These are phyloP conservation scores for Arabidopsis hybrid DNA, from an alignment of 441 rosid genomes.

Conservation along the genomic window DNA sequence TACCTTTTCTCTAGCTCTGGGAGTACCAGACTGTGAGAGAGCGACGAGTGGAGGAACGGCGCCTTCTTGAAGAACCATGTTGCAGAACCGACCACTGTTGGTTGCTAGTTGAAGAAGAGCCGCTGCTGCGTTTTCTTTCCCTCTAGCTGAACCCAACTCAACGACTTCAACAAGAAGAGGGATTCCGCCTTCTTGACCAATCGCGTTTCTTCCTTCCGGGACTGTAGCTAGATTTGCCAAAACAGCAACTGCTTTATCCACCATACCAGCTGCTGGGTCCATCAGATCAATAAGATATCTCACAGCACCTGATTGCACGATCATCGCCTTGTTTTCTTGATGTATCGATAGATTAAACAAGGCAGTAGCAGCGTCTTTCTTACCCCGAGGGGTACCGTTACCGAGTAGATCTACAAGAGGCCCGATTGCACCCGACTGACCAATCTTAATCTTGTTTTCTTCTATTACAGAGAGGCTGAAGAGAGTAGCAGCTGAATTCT, in stretches of 20 bases:
- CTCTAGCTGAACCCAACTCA: constrained; percentile 95
- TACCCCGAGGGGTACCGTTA: constrained; percentile 89
- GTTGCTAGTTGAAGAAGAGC: constrained; percentile 92
- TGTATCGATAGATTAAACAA: constrained; percentile 86
- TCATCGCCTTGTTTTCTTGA: constrained; percentile 86
- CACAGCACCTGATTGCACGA: constrained; percentile 89
- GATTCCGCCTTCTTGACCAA: constrained; percentile 86
- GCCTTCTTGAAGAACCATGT: constrained; percentile 92
- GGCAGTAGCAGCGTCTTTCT: constrained; percentile 93
- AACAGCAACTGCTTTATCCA: constrained; percentile 98
- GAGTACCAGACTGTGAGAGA: constrained; percentile 88
- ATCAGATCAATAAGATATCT: constrained; percentile 85
- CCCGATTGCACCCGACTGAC: constrained; percentile 85
- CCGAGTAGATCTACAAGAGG: constrained; percentile 93
- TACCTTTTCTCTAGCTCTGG: constrained; percentile 96
- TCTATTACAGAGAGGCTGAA: constrained; percentile 94
- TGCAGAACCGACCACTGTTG: constrained; percentile 70
- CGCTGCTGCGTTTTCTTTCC: constrained; percentile 97
- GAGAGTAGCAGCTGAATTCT: constrained; percentile 95
- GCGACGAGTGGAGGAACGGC: constrained; percentile 96
- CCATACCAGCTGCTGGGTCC: constrained; percentile 99
- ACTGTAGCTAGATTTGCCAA: constrained; percentile 92
- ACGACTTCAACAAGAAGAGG: constrained; percentile 93
- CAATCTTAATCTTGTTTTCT: constrained; percentile 89
- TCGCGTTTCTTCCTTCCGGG: constrained; percentile 77